Evolutionary conservation across 2,329 filamentous ascomycete species (phyloP).

Genomic region (Stagonosporopsis chrysanthemi): DNA sequence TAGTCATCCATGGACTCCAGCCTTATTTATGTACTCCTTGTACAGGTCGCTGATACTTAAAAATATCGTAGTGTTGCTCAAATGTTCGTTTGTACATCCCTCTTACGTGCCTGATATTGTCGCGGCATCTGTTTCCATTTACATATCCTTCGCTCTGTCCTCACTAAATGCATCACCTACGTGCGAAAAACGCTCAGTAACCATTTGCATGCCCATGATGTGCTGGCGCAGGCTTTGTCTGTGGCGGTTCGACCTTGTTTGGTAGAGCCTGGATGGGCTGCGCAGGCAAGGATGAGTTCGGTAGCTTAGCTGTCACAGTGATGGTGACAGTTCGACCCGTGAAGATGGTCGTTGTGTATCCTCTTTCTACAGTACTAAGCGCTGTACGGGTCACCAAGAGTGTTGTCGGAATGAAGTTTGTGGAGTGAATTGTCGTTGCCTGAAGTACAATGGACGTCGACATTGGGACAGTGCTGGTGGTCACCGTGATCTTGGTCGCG

Average conservation of each 20-base stretch:
- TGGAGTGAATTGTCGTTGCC: slow-evolving; percentile 13
- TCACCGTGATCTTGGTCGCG: neutral
- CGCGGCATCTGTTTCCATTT: neutral
- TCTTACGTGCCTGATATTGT: neutral
- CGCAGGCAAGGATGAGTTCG: neutral
- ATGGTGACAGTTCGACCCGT: neutral
- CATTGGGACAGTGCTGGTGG: neutral
- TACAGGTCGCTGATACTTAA: no score
- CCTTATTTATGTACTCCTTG: no score
- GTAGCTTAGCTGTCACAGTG: neutral
- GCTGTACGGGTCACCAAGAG: slow-evolving; percentile 1
- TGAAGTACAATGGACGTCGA: slow-evolving; percentile 8
- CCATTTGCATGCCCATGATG: neutral
- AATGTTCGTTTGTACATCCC: no score
- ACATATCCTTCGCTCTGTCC: neutral
- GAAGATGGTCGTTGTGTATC: slow-evolving; percentile 1
- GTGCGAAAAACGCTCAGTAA: neutral
- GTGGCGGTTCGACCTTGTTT: neutral
- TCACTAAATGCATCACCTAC: neutral
- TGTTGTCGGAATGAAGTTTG: neutral
- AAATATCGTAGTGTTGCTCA: no score
- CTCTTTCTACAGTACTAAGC: neutral
- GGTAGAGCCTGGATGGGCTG: neutral
- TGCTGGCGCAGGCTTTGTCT: neutral
- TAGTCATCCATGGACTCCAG: no score